phyloP scores from a whole-genome alignment of 2,329 filamentous ascomycete species.

The Talaromyces sp. region DNA sequence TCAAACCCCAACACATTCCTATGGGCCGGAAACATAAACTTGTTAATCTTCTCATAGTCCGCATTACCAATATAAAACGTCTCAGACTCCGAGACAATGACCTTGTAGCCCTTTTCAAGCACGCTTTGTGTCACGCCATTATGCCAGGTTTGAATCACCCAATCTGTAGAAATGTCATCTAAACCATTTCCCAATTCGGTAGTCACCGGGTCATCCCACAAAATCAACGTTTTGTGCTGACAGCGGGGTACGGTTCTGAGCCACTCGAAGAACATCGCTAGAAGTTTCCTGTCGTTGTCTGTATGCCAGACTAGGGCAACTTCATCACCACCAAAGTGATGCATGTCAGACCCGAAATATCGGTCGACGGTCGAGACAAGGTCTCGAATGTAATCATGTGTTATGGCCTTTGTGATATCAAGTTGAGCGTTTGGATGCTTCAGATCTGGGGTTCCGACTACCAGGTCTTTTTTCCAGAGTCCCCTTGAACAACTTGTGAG shows the following conservation, averaged over 20 bases:
- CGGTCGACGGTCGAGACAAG: not conserved
- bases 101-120: not conserved
- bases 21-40: not conserved
- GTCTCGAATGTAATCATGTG: not conserved
- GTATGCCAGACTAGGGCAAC: not conserved
- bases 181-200: not conserved
- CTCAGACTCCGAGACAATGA: not conserved
- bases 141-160: conserved; percentile 3
- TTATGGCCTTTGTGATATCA: not conserved
- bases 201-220: not conserved
- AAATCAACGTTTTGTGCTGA: not conserved
- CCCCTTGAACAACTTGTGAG: not conserved
- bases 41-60: not conserved
- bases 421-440: not conserved
- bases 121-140: not conserved
- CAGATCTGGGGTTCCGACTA: not conserved
- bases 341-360: not conserved
- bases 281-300: not conserved
- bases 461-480: not conserved
- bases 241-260: not conserved
- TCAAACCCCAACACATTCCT: not conserved
- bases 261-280: not conserved
- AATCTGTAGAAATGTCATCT: not conserved
- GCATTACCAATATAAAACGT: conserved; percentile 3
- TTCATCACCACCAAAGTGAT: not conserved